A percentile compares a stretch with the other conserved stretches of the same genome.
These are phyloP conservation scores for Kwoniella heveanensis DNA, from an alignment of 768 basidiomycete species.

Conservation along the genomic window DNA sequence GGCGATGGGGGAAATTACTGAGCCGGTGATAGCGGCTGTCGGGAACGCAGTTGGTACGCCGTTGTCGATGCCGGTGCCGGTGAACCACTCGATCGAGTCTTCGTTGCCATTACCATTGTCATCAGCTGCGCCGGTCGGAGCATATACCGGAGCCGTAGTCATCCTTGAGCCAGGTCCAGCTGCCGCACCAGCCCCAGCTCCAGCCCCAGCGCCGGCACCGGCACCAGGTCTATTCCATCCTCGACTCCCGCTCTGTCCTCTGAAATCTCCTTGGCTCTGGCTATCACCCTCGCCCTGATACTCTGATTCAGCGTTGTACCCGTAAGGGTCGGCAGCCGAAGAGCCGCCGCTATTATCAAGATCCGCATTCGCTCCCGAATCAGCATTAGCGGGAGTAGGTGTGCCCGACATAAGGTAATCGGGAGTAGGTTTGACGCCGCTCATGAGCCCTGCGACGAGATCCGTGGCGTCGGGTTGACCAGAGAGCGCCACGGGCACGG, in stretches of 20 bases:
- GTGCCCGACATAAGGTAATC: neutral
- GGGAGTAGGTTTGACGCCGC: neutral
- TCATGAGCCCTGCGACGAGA: slow-evolving; percentile 8
- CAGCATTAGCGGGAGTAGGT: no score
- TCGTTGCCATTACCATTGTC: neutral
- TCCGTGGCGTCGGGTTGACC: slow-evolving; percentile 15
- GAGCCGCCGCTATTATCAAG: neutral
- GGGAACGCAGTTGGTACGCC: neutral
- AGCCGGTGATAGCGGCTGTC: neutral
- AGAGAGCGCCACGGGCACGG: neutral
- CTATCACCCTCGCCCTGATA: neutral
- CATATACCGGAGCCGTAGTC: slow-evolving; percentile 9
- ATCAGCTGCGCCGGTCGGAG: neutral
- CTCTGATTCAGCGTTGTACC: neutral
- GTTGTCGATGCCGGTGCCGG: no score
- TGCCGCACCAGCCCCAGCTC: neutral
- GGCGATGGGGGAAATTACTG: slow-evolving; percentile 2
- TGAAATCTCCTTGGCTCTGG: neutral
- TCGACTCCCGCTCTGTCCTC: neutral
- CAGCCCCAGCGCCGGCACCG: neutral
- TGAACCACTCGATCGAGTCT: neutral
- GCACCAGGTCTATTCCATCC: neutral
- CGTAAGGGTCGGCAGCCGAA: neutral
- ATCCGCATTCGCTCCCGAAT: no score
- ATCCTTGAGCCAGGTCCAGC: slow-evolving; percentile 12